phyloP scores from a whole-genome alignment of 306 rosid genomes.

The Ziziphus jujuba region DNA sequence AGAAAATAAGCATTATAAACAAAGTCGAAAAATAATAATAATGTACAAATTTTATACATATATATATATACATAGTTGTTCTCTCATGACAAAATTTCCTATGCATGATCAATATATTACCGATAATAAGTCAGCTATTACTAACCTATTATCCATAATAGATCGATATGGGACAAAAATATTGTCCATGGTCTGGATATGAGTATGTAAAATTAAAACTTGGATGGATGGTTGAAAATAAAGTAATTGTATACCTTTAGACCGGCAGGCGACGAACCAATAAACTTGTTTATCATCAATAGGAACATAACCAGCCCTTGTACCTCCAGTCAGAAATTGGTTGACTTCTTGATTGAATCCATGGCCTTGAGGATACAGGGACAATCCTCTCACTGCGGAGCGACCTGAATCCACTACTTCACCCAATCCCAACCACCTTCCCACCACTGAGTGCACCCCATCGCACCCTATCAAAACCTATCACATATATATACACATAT shows the following conservation, averaged over 20 bases:
- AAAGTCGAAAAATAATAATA: not conserved
- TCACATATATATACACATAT: not conserved
- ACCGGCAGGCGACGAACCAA: constrained; percentile 6
- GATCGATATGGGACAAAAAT: too few relatives aligned
- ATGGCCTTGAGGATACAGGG: constrained; percentile 26
- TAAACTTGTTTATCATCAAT: constrained; percentile 12
- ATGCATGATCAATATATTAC: too few relatives aligned
- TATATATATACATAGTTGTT: too few relatives aligned
- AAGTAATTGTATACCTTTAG: not conserved
- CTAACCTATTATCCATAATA: too few relatives aligned
- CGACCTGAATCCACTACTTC: constrained; percentile 18
- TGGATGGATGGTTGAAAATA: not conserved
- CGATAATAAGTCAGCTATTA: too few relatives aligned
- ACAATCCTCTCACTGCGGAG: constrained; percentile 19
- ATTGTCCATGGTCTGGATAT: too few relatives aligned
- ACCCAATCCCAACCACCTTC: constrained; percentile 15
- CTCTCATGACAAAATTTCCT: too few relatives aligned
- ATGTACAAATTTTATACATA: too few relatives aligned
- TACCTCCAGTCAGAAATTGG: not conserved
- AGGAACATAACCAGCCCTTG: constrained; percentile 23
- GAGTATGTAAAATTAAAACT: too few relatives aligned
- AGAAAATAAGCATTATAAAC: not conserved
- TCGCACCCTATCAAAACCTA: constrained; percentile 27
- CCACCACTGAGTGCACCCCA: constrained; percentile 23
- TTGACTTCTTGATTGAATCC: not conserved